Conservation (phyloP, 139 green algal genomes). For the Chlamydomonas sp. region DNA sequence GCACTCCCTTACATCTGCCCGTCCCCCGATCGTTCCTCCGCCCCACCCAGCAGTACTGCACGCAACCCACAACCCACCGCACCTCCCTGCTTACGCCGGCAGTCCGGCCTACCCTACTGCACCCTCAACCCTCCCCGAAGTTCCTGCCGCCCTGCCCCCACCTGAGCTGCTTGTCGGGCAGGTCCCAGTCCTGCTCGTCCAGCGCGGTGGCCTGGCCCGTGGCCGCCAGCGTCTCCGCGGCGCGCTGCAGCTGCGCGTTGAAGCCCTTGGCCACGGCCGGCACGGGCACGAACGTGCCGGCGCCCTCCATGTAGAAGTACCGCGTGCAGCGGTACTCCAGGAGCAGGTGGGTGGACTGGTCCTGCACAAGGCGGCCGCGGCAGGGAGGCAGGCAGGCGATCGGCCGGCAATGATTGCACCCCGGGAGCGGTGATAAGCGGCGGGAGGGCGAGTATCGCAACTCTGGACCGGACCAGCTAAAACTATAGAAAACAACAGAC, state of each 20-base stretch:
- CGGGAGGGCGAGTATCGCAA: background rate
- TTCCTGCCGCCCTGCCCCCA: background rate
- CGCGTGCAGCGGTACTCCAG: constrained; percentile 63
- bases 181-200: constrained; percentile 33
- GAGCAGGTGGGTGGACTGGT: constrained; percentile 38
- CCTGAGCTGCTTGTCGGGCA: constrained; percentile 48
- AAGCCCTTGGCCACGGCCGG: constrained; percentile 51
- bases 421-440: background rate
- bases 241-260: constrained; percentile 33
- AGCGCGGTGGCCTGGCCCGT: background rate
- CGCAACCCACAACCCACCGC: too few species aligned
- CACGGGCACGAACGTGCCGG: constrained; percentile 50
- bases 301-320: constrained; percentile 57
- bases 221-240: constrained; percentile 18
- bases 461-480: background rate
- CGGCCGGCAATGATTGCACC: too few species aligned
- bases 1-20: background rate
- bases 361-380: constrained; percentile 10
- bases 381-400: background rate
- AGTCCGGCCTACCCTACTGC: too few species aligned
- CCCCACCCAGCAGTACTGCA: too few species aligned
- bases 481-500: background rate
- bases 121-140: too few species aligned
- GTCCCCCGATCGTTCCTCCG: background rate
- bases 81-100: too few species aligned